Evolutionary conservation across 2,329 filamentous ascomycete genomes (phyloP).

Genomic region (Verruconis gallopava): DNA sequence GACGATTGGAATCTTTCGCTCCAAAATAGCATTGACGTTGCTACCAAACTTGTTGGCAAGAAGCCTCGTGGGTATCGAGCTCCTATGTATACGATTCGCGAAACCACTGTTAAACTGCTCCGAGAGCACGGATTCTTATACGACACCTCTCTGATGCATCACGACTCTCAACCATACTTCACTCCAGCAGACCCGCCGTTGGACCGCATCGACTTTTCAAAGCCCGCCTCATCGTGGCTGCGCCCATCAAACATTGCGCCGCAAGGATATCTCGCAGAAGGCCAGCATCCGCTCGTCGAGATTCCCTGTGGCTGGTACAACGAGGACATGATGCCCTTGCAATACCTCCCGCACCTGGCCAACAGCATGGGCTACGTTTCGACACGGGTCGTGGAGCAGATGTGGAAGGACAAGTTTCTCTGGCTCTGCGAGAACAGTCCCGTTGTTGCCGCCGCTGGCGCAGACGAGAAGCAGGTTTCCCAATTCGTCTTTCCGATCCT

Average conservation of each 20-base stretch:
- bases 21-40: slow-evolving; percentile 35
- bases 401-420: slow-evolving; percentile 48
- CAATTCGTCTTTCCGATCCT: slow-evolving; percentile 38
- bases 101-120: slow-evolving; percentile 35
- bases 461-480: slow-evolving; percentile 15
- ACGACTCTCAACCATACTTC: slow-evolving; percentile 38
- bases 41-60: slow-evolving; percentile 31
- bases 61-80: slow-evolving; percentile 38
- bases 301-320: slow-evolving; percentile 39
- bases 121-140: slow-evolving; percentile 38
- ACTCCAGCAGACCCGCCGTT: slow-evolving; percentile 28
- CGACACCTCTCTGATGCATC: slow-evolving; percentile 37
- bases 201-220: too few relatives aligned
- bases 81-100: slow-evolving; percentile 38
- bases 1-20: too few relatives aligned
- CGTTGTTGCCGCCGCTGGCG: slow-evolving; percentile 22
- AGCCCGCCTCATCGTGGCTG: slow-evolving; percentile 32
- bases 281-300: slow-evolving; percentile 32
- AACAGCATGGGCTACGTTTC: slow-evolving; percentile 48
- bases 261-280: slow-evolving; percentile 13
- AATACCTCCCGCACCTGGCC: slow-evolving; percentile 32
- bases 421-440: too few relatives aligned
- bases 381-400: slow-evolving; percentile 42
- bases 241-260: slow-evolving; percentile 28
- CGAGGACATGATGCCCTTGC: slow-evolving; percentile 38